A percentile compares a stretch with the other conserved stretches of the same genome.
phyloP scores from a whole-genome alignment of 495 filamentous ascomycete species.

The Aspergillus campestris region DNA sequence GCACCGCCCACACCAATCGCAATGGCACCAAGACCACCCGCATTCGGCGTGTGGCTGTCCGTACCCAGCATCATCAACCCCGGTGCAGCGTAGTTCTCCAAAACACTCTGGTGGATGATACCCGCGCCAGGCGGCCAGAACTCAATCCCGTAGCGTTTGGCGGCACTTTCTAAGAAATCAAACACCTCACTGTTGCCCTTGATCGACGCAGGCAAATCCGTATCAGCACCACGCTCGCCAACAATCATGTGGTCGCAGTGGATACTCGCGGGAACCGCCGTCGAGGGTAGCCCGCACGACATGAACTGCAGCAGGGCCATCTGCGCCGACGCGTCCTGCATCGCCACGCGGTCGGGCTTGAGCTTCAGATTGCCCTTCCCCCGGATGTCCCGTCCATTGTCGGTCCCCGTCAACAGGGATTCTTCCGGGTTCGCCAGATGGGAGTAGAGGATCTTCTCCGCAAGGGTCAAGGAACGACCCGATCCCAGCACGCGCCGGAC shows the following conservation, averaged over 20 bases:
- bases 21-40: conserved; percentile 84
- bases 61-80: conserved; percentile 99
- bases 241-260: conserved; percentile 99
- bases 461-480: conserved; percentile 65
- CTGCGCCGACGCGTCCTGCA: conserved; percentile 98
- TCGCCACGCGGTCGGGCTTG: conserved; percentile 94
- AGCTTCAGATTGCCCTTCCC: conserved; percentile 92
- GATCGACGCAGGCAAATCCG: conserved; percentile 80
- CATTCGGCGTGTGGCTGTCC: conserved; percentile 96
- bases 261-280: conserved; percentile 94
- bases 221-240: conserved; percentile 74
- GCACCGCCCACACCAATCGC: conserved; percentile 97
- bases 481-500: conserved; percentile 67
- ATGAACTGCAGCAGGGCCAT: conserved; percentile 99
- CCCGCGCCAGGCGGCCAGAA: conserved; percentile 99
- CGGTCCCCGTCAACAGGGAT: conserved; percentile 66
- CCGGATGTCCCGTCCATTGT: conserved; percentile 70
- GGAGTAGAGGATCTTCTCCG: conserved; percentile 97
- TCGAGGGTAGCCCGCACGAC: conserved; percentile 83
- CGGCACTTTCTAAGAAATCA: conserved; percentile 90
- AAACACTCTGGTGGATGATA: conserved; percentile 96
- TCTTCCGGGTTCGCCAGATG: conserved; percentile 85
- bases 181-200: conserved; percentile 94
- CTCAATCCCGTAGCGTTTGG: conserved; percentile 94
- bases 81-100: conserved; percentile 97